phyloP scores from a whole-genome alignment of 495 filamentous ascomycete species.

The Xylaria cubensis region DNA sequence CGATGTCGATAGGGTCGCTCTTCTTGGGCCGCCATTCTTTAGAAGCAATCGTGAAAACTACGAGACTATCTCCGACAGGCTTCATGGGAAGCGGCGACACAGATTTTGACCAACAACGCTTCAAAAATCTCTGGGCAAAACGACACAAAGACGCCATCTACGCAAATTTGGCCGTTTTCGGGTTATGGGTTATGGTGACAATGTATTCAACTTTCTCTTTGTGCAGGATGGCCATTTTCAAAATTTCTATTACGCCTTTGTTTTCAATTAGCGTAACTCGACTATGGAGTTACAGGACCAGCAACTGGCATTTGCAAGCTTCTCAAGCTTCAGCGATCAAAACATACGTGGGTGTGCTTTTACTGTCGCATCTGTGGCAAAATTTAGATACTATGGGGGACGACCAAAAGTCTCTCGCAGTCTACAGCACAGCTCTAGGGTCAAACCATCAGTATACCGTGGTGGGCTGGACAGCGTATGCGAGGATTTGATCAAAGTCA shows the following conservation, averaged over 20 bases:
- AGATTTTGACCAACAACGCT: neutral
- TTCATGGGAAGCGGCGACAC: neutral
- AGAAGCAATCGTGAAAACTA: neutral
- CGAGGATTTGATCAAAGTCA: neutral
- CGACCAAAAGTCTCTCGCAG: neutral
- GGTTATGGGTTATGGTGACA: neutral
- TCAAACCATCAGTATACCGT: neutral
- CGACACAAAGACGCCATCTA: neutral
- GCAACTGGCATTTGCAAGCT: neutral
- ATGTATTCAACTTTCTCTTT: neutral
- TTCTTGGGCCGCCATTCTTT: neutral
- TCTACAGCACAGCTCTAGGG: neutral
- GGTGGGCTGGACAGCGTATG: neutral
- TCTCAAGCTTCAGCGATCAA: neutral
- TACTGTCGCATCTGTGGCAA: too few species aligned
- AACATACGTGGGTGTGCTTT: neutral
- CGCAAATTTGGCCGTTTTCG: neutral
- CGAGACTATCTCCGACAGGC: neutral
- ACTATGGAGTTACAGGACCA: neutral
- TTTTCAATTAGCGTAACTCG: neutral
- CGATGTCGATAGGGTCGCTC: constrained; percentile 9
- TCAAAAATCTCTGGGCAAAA: neutral
- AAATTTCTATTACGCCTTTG: neutral
- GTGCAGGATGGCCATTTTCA: neutral
- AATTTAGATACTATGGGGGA: neutral